Conservation (phyloP, 768 basidiomycete genomes). For the Macrolepiota dolichaula region DNA sequence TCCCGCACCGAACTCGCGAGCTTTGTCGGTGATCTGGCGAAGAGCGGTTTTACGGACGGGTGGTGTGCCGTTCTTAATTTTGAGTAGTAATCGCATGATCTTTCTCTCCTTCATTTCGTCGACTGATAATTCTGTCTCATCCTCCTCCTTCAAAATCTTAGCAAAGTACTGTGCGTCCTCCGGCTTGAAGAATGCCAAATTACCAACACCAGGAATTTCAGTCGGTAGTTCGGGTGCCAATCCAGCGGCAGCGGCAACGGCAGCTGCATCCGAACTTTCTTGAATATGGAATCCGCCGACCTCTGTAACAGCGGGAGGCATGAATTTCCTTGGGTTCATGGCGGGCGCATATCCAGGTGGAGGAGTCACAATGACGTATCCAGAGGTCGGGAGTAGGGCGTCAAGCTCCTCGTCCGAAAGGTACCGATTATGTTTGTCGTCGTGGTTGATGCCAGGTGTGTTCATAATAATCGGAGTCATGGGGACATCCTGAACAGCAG, state of each 20-base stretch:
- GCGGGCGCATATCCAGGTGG: slow-evolving; percentile 91
- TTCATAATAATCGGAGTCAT: slow-evolving; percentile 88
- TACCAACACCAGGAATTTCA: slow-evolving; percentile 97
- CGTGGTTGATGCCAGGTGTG: slow-evolving; percentile 81
- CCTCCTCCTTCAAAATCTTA: slow-evolving; percentile 93
- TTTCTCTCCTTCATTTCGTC: slow-evolving; percentile 99
- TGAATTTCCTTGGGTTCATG: slow-evolving; percentile 57
- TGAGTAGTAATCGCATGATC: slow-evolving; percentile 95
- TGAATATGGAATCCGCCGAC: slow-evolving; percentile 94
- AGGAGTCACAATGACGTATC: slow-evolving; percentile 90
- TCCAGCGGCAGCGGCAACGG: slow-evolving; percentile 85
- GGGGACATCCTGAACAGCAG: slow-evolving; percentile 63
- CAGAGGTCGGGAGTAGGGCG: slow-evolving; percentile 77
- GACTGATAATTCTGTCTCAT: slow-evolving; percentile 87
- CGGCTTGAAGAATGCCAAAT: slow-evolving; percentile 95
- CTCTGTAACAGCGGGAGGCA: slow-evolving; percentile 51
- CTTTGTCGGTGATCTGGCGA: slow-evolving; percentile 98
- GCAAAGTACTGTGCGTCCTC: slow-evolving; percentile 98
- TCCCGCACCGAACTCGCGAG: slow-evolving; percentile 96
- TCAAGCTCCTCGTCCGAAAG: slow-evolving; percentile 96
- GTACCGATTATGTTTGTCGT: slow-evolving; percentile 95
- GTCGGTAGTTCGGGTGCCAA: slow-evolving; percentile 92
- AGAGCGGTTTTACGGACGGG: slow-evolving; percentile 97
- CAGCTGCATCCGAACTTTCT: slow-evolving; percentile 89
- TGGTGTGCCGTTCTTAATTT: slow-evolving; percentile 99